Base-by-base conservation (phyloP, 768 basidiomycete genomes). In the Psilocybe subaeruginosa region DNA sequence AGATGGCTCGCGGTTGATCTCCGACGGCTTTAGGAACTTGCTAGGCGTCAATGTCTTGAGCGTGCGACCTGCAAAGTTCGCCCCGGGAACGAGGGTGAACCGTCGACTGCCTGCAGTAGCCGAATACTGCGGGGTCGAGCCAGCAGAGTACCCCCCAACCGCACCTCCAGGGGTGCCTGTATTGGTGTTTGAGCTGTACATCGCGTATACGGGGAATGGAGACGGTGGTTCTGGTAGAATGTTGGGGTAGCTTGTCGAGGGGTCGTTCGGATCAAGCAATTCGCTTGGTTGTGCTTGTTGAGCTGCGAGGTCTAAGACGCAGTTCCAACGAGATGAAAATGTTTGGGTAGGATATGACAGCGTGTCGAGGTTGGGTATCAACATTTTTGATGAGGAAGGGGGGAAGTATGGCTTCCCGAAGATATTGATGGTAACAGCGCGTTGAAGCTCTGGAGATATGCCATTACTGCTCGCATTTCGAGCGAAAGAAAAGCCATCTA, bases 301-400 rank as follows among this genome's bases (percentile, higher is more conserved):
- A 16, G 80, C 70, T 6, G 79, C 72, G n/a, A 97, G 80, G 71
- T 96, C 93, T 17, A 97, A 85, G 1, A 92, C 79, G 65, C 93
- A 95, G 65, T 93, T 97, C 95, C 95, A 97, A 31, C 89, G 80
- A 0, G 95, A 95, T 0, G 88, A 85, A 73, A 95, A 97, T 0
- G 85, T 80, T 11, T 76, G 77, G 7, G 95, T 93, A 0, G 91
- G 93, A 65, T 87, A 92, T 1, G 69, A 58, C 8, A 70, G 30
- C 4, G 66, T 49, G 31, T 68, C 66, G 6, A 63, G 60, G 11
- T 69, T 67, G 4, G 65, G 68, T 43, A 58, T 66, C 14, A 62
- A 55, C 4, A 60, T 37, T 16, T 66, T 65, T 39, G 67, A 67
- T 8, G 66, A 58, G 4, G 69, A 61, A 3, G 75, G 55, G 11